Evolutionary conservation across 1,139 yeast genomes (phyloP).

Genomic region (Maudiozyma humilis): DNA sequence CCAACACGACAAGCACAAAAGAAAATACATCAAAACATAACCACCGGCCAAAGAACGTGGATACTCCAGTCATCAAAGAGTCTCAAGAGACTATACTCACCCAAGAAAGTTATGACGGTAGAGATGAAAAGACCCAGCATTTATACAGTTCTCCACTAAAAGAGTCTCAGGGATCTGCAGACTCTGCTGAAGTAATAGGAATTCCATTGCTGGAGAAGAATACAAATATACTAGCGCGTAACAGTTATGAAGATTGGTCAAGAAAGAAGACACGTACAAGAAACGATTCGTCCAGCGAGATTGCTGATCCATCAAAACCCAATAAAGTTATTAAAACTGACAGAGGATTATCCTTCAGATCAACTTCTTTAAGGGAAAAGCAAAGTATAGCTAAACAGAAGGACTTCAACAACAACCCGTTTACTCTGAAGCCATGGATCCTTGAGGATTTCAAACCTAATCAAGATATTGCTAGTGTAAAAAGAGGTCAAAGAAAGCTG

Average conservation of each 20-base stretch:
- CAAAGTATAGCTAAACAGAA: background rate
- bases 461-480: slow-evolving; percentile 11
- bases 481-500: slow-evolving; percentile 13
- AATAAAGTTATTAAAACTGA: background rate
- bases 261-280: background rate
- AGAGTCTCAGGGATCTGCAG: slow-evolving; percentile 1
- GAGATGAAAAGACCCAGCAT: background rate
- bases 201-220: slow-evolving; percentile 1
- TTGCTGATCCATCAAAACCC: background rate
- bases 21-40: no score
- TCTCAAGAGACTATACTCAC: background rate
- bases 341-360: no score
- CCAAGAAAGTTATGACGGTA: background rate
- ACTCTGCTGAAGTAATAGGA: background rate
- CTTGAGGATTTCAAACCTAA: slow-evolving; percentile 30
- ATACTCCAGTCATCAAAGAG: background rate
- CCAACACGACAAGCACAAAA: no score
- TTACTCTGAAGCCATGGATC: slow-evolving; percentile 30
- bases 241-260: background rate
- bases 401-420: slow-evolving; percentile 30
- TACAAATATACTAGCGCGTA: background rate
- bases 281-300: background rate
- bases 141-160: slow-evolving; percentile 9
- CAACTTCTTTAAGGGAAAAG: no score
- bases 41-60: no score